Evolutionary conservation across 306 rosid genomes (phyloP), one percentile per base, ranked within the genome.

Genomic region (Ammopiptanthus mongolicus): DNA sequence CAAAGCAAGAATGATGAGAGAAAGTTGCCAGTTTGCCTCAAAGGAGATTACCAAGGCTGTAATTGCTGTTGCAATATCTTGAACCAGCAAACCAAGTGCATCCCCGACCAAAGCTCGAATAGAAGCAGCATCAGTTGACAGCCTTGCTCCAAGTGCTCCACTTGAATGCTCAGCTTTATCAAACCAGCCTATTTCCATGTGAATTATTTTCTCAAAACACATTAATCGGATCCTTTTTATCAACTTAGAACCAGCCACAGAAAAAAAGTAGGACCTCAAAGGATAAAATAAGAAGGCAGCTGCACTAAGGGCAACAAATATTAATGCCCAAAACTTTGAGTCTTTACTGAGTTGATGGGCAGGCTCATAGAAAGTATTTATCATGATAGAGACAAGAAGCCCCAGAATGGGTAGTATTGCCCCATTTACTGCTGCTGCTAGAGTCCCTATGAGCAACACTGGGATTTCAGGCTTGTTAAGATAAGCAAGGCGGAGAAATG

Each of bases 391-490:
- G 14, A 85, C 11, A 36, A 90, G 47, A 62, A 88, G 55, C 60
- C 93, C 96, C 15, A 78, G 63, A 55, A 66, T 10, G 18, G 96
- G 96, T 25, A 81, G 74, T 65, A 87, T 10, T 18, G 79, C 21
- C 5, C 96, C 97, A 71, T 59, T 81, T 78, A 56, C 66, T 17
- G 75, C 77, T 29, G 97, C 96, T 64, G 87, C 92, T 47, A 88
- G 19, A 23, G 83, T 65, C 17, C 94, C 97, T 31, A 86, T 44
- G 14, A 88, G 65, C 58, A 92, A 77, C 14, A 78, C 64, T 51
- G 87, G 92, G 81, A 88, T 79, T 84, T 92, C 97, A 8, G 93
- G 92, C 78, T 88, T 92, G 85, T 92, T 92, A 64, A 92, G 92
- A 79, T 60, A 75, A 8, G 92, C 92, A 48, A 92, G 88, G 55